Conservation (phyloP, 805 yeast genomes). For the Lachancea lanzarotensis region DNA sequence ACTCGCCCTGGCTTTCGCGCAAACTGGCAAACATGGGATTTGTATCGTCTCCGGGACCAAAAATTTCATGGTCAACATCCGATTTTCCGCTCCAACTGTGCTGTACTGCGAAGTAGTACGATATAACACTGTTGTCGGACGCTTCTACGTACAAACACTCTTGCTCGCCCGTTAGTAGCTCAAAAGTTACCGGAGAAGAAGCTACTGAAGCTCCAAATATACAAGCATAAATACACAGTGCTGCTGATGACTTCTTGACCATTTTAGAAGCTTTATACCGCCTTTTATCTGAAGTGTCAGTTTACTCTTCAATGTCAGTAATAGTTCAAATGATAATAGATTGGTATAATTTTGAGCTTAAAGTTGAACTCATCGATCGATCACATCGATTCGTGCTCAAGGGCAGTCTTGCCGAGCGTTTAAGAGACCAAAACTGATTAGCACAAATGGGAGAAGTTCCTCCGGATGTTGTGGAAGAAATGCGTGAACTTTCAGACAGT, state of each 20-base stretch:
- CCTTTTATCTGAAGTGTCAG: background rate
- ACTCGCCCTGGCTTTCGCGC: slow-evolving; percentile 74
- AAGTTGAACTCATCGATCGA: background rate
- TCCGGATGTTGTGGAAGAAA: slow-evolving; percentile 50
- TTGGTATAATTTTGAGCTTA: background rate
- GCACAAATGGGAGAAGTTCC: slow-evolving; percentile 43
- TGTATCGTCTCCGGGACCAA: slow-evolving; percentile 24
- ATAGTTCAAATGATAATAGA: background rate
- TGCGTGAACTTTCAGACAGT: slow-evolving; percentile 45
- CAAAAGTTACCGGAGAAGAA: slow-evolving; percentile 26
- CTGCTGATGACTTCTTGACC: too few relatives aligned
- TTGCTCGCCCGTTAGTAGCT: slow-evolving; percentile 16
- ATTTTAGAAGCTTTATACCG: background rate
- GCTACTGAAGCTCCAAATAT: background rate
- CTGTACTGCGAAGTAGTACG: slow-evolving; percentile 30
- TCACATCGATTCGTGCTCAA: background rate
- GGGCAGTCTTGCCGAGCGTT: background rate
- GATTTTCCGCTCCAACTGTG: slow-evolving; percentile 21
- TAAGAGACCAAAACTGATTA: background rate
- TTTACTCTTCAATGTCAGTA: background rate
- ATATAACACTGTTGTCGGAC: slow-evolving; percentile 54
- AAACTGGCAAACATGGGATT: slow-evolving; percentile 42
- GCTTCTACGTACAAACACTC: slow-evolving; percentile 27
- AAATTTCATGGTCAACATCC: slow-evolving; percentile 31
- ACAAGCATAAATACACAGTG: background rate